Percentiles rank a stretch among this genome's conserved stretches.
Evolutionary conservation across 306 rosid genomes (phyloP).

Genomic region (Datisca glomerata): DNA sequence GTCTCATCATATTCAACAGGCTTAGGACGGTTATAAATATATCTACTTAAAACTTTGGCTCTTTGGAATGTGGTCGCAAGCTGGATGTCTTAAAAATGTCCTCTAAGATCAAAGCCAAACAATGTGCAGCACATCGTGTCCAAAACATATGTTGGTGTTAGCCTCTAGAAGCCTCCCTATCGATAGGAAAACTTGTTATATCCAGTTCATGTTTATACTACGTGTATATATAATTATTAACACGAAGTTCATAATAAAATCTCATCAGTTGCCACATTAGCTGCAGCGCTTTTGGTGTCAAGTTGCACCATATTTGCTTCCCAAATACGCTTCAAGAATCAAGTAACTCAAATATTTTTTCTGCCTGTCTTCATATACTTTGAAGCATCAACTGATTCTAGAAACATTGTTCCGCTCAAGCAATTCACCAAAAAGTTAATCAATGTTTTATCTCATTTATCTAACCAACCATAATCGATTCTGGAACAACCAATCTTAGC

Average conservation of each 20-base stretch:
- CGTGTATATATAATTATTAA: too few relatives aligned
- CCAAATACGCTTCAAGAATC: not conserved
- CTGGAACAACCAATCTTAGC: not conserved
- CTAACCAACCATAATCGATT: not conserved
- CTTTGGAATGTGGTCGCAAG: not conserved
- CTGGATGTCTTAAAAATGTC: not conserved
- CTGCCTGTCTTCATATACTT: not conserved
- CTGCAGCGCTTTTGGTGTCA: not conserved
- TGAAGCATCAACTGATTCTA: conserved; percentile 1
- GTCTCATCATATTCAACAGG: conserved; percentile 1
- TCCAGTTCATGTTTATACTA: too few relatives aligned
- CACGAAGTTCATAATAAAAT: too few relatives aligned
- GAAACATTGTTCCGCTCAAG: not conserved
- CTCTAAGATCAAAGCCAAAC: not conserved
- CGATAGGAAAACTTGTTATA: too few relatives aligned
- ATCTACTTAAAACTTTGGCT: not conserved
- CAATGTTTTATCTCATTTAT: not conserved
- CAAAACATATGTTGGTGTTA: not conserved
- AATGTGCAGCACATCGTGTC: not conserved
- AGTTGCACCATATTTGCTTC: not conserved
- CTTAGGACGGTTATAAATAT: not conserved
- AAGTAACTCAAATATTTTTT: not conserved
- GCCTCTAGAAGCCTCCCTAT: not conserved
- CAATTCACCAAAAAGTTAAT: conserved; percentile 2
- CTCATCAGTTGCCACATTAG: not conserved